phyloP scores from a whole-genome alignment of 208 protist genomes.

The Leishmania tarentolae region DNA sequence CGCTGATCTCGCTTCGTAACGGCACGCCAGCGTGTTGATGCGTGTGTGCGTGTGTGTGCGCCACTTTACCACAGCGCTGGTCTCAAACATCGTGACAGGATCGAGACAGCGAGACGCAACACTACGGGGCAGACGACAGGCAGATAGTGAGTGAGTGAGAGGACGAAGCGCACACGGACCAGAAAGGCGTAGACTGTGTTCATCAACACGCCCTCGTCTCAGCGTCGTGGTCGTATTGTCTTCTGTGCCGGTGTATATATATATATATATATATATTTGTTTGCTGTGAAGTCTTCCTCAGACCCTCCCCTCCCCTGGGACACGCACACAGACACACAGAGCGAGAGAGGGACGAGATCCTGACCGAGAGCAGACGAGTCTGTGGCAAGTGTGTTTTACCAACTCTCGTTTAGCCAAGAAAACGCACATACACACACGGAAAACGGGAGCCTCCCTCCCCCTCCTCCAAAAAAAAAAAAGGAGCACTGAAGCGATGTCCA shows the following conservation, averaged over 20 bases:
- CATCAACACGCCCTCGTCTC: neutral
- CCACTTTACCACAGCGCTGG: neutral
- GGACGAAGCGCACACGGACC: neutral
- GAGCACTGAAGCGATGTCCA: constrained; percentile 6
- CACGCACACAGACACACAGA: neutral
- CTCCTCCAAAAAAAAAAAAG: neutral
- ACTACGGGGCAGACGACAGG: neutral
- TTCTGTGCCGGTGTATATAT: neutral
- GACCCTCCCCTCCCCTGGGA: neutral
- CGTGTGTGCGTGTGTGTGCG: too few species aligned
- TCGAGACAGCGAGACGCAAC: neutral
- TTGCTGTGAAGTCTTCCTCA: neutral
- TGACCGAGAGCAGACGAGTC: neutral
- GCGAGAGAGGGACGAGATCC: neutral
- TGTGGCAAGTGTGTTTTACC: neutral
- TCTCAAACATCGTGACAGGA: neutral
- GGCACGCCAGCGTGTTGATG: neutral
- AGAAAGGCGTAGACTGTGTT: neutral
- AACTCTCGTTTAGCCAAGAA: too few species aligned
- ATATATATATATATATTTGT: too few species aligned
- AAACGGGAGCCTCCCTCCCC: neutral
- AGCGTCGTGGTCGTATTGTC: neutral
- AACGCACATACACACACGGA: too few species aligned
- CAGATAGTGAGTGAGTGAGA: neutral
- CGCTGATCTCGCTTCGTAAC: neutral